Evolutionary conservation across 2,329 filamentous ascomycete species (phyloP).

Genomic region (Lasiodiplodia hormozganensis): DNA sequence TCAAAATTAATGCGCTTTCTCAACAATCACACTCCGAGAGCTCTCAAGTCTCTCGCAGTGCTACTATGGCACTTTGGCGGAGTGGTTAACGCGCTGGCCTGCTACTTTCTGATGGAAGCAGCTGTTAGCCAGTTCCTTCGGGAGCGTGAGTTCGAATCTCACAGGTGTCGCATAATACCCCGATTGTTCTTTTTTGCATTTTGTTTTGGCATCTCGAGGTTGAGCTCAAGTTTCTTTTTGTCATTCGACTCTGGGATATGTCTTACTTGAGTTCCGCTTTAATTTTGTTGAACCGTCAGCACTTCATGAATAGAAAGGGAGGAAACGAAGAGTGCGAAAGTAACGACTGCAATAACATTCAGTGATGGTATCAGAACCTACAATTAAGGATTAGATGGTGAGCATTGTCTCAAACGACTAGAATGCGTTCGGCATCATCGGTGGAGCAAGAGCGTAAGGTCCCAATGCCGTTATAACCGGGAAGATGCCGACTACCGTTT

Average conservation of each 20-base stretch:
- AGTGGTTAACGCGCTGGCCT: constrained; percentile 35
- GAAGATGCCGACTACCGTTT: too few species aligned
- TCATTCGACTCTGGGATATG: neutral
- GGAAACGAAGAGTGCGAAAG: too few species aligned
- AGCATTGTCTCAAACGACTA: too few species aligned
- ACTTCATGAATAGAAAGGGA: too few species aligned
- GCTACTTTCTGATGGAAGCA: constrained; percentile 21
- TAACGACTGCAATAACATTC: too few species aligned
- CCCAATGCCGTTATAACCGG: too few species aligned
- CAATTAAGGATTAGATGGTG: too few species aligned
- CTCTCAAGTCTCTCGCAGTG: neutral
- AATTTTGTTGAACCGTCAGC: too few species aligned
- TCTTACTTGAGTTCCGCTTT: too few species aligned
- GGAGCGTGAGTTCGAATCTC: constrained; percentile 35
- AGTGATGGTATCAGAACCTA: too few species aligned
- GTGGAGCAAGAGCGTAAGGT: too few species aligned
- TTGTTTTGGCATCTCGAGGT: neutral
- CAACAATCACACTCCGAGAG: neutral
- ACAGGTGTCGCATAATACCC: constrained; percentile 31
- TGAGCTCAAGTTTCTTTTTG: neutral
- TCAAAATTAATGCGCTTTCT: neutral
- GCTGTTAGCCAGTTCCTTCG: constrained; percentile 33
- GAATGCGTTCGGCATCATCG: too few species aligned
- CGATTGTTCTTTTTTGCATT: constrained; percentile 5
- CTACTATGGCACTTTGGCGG: constrained; percentile 24